Conservation (phyloP, 169 alveolate species). For the Prorocentrum cordatum region DNA sequence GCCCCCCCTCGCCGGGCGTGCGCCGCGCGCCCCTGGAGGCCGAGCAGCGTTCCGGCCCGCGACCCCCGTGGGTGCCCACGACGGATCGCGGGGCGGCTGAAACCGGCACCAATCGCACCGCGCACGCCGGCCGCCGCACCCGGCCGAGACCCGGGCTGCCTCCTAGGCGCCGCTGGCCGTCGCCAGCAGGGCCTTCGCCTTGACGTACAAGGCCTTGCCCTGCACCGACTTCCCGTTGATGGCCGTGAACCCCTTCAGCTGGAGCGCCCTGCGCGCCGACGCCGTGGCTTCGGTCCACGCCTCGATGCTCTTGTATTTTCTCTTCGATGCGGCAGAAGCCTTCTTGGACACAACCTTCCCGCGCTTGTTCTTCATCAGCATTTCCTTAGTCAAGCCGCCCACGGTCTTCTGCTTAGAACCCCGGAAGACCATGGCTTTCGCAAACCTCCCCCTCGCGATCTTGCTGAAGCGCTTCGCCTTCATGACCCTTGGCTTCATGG, state of each 20-base stretch:
- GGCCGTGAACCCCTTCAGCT: conserved; percentile 13
- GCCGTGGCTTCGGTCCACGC: background rate
- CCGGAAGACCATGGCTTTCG: background rate
- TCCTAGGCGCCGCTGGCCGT: no score
- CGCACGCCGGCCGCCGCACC: no score
- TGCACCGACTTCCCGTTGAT: conserved; percentile 3
- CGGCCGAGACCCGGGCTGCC: no score
- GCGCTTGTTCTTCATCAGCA: background rate
- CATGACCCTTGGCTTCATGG: no score
- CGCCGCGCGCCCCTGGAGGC: no score
- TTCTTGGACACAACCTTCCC: background rate
- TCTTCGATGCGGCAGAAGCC: background rate
- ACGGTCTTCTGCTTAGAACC: conserved; percentile 21
- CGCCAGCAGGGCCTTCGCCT: conserved; percentile 13
- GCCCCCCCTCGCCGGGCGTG: no score
- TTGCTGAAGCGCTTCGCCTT: conserved; percentile 25
- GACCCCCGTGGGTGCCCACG: no score
- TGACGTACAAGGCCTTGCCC: conserved; percentile 42
- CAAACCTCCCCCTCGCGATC: conserved; percentile 25
- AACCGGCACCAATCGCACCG: no score
- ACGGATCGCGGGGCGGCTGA: no score
- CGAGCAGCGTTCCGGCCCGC: no score
- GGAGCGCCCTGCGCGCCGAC: conserved; percentile 16
- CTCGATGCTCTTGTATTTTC: background rate
- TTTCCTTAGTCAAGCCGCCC: background rate